phyloP scores from a whole-genome alignment of 306 rosid genomes.

The Crotalaria pallida region DNA sequence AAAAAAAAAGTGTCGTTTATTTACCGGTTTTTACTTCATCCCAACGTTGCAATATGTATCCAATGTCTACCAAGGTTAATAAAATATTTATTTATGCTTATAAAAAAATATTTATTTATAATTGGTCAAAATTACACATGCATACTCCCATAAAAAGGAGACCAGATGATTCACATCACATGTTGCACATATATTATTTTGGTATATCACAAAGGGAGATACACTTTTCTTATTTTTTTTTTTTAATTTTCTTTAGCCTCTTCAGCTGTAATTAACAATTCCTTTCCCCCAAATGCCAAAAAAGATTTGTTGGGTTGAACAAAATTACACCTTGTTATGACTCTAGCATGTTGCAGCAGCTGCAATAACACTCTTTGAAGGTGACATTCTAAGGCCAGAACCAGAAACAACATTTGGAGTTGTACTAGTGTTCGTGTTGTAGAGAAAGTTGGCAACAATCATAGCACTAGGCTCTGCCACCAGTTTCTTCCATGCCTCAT shows the following conservation, averaged over 20 bases:
- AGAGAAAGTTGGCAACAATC: conserved; percentile 47
- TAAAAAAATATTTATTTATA: neutral
- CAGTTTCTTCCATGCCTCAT: conserved; percentile 58
- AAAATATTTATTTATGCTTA: no score
- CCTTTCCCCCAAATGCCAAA: neutral
- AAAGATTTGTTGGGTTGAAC: neutral
- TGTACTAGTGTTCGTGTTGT: neutral
- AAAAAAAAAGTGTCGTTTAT: no score
- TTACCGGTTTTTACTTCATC: neutral
- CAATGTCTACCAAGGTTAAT: neutral
- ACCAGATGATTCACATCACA: neutral
- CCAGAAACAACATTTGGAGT: neutral
- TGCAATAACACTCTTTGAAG: conserved; percentile 23
- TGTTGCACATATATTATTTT: neutral
- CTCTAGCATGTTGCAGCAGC: conserved; percentile 36
- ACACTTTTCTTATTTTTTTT: neutral
- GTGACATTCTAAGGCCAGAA: conserved; percentile 11
- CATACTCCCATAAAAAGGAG: neutral
- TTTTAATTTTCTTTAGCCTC: neutral
- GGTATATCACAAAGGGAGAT: neutral
- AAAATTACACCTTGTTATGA: neutral
- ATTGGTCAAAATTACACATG: neutral
- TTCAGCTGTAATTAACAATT: neutral
- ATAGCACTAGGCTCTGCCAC: conserved; percentile 49
- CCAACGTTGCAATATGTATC: neutral